phyloP scores from a whole-genome alignment of 2,329 filamentous ascomycete genomes.

The Pseudogymnoascus sp. region DNA sequence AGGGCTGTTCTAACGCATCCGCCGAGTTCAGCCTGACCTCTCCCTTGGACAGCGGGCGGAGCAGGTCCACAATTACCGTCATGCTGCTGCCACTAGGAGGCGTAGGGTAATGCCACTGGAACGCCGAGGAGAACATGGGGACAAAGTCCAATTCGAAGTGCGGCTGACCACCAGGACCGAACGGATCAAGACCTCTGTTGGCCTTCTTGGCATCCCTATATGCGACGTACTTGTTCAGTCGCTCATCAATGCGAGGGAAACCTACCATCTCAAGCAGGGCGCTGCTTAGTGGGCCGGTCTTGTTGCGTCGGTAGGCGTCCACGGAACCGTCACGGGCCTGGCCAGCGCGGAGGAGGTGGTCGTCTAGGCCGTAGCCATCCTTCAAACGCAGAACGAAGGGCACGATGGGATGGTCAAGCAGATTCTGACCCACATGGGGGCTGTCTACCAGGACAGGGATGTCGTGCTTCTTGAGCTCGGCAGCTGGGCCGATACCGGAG shows the following conservation, averaged over 20 bases:
- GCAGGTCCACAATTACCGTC: slow-evolving; percentile 46
- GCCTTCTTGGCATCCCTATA: slow-evolving; percentile 37
- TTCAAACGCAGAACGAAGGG: slow-evolving; percentile 34
- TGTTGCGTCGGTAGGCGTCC: slow-evolving; percentile 32
- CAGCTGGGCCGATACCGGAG: slow-evolving; percentile 11
- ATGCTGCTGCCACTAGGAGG: slow-evolving; percentile 40
- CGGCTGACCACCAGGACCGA: slow-evolving; percentile 47
- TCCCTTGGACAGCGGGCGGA: slow-evolving; percentile 36
- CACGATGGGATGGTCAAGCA: slow-evolving; percentile 32
- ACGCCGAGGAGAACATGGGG: slow-evolving; percentile 43
- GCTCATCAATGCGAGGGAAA: too few species aligned
- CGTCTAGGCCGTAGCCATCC: slow-evolving; percentile 32
- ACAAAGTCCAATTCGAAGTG: slow-evolving; percentile 58
- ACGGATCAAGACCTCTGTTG: slow-evolving; percentile 40
- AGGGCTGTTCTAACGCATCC: slow-evolving; percentile 26
- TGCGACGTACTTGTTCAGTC: slow-evolving; percentile 38
- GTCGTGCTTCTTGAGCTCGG: slow-evolving; percentile 26
- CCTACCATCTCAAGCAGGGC: slow-evolving; percentile 43
- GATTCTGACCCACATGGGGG: slow-evolving; percentile 25
- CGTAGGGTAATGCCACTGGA: slow-evolving; percentile 37
- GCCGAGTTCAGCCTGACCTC: slow-evolving; percentile 34
- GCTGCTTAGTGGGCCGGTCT: slow-evolving; percentile 33
- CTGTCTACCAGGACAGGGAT: slow-evolving; percentile 22
- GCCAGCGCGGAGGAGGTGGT: slow-evolving; percentile 29
- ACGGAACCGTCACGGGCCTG: slow-evolving; percentile 30